These are phyloP conservation scores for Liquidambar formosana DNA, from an alignment of 164 flowering plant genomes.

Conservation along the genomic window DNA sequence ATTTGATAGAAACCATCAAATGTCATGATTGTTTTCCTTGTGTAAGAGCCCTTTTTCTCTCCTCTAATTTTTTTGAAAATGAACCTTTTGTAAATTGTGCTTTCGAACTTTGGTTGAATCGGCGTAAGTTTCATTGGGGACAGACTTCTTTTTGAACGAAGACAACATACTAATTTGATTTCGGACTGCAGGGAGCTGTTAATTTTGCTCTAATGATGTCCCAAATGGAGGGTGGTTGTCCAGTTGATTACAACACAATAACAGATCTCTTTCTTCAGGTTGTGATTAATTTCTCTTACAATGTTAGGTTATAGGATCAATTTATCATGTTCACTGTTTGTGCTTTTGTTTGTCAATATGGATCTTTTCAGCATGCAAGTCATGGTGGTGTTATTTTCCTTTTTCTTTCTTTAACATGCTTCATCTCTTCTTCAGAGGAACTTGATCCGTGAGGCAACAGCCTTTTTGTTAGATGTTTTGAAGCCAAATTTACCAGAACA, in stretches of 20 bases:
- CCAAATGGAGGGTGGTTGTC: slow-evolving; percentile 99
- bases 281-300: not conserved
- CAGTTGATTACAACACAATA: slow-evolving; percentile 96
- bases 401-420: not conserved
- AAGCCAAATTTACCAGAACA: slow-evolving; percentile 85
- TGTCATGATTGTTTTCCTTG: too few relatives aligned
- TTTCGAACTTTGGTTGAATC: not conserved
- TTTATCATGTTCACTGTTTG: not conserved
- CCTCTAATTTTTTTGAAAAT: too few relatives aligned
- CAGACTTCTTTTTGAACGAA: not conserved
- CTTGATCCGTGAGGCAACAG: slow-evolving; percentile 87
- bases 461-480: slow-evolving; percentile 76
- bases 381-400: not conserved
- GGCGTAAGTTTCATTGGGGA: not conserved
- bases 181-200: slow-evolving; percentile 82
- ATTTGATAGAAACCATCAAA: not conserved
- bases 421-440: slow-evolving; percentile 51
- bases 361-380: not conserved
- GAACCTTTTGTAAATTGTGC: too few relatives aligned
- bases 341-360: not conserved
- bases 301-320: not conserved
- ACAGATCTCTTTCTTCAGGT: slow-evolving; percentile 99
- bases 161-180: not conserved
- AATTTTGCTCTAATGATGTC: slow-evolving; percentile 99
- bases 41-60: not conserved